Base-by-base conservation (phyloP, 106 monocot genomes). In the Phalaenopsis aphrodite region DNA sequence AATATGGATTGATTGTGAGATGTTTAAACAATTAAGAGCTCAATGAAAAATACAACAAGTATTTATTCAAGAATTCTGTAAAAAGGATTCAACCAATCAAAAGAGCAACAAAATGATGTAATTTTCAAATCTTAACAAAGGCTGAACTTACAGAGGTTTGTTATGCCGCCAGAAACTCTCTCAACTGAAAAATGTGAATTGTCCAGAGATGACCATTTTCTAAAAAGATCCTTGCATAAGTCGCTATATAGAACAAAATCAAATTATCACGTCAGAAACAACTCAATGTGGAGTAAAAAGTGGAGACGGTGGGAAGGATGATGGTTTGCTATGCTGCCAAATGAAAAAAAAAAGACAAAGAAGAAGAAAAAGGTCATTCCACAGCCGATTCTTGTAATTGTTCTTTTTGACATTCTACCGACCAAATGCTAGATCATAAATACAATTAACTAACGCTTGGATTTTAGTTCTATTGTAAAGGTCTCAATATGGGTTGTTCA, bases 141-240 rank as follows among this genome's bases (percentile, higher is more conserved):
- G 41, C 3, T 69, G 16, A 84, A 95, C 99, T 88, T 79, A 99
- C 99, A 88, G n/a, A 91, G 93, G 87, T 99, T 99, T 16, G 95
- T 99, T 67, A 99, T 99, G 78, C 98, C 98, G 66, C 98, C 93
- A 47, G 98, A 89, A 80, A 99, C 91, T 17, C 76, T 94, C 78
- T 94, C 87, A 17, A 95, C 75, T 4, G 87, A 86, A 83, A 99
- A 91, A 49, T 83, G 43, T 41, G 92, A 91, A 79, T 72, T 76
- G 41, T 94, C 88, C 36, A 99, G 82, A 69, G 56, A 75, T 19
- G 91, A 87, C 94, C 94, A 99, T 78, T 93, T 84, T 65, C 49
- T 77, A 72, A 94, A 91, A 77, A 94, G 84, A 85, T 85, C 88
- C 87, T 88, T 99, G 87, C 90, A 92, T 36, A 99, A 75, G 36